Evolutionary conservation across 2,329 filamentous ascomycete genomes (phyloP), one percentile per base, ranked within the genome.

Genomic region (Hypomyces rosellus): DNA sequence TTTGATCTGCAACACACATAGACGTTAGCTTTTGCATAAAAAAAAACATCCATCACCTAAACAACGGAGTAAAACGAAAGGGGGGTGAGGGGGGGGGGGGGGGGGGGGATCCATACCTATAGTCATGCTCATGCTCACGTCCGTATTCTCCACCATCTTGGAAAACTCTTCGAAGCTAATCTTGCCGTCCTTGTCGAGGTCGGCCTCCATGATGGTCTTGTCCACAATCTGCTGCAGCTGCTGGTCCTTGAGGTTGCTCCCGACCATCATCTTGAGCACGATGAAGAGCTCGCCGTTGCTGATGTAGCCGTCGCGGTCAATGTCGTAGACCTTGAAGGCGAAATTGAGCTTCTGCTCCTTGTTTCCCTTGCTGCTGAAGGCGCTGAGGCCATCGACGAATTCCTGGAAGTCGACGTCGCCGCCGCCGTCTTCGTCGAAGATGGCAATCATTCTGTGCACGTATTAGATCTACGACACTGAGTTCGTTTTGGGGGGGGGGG

Each of bases 231-330:
- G 93, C 75, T 99, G 93, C 68, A 99, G 74, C 74, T 99, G 93
- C 73, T 96, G 89, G 70, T 99, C 93, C 79, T 99, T 99, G 65
- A 99, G 75, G 71, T 99, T 99, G 75, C 88, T 96, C 53, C 93
- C 93, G 46, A 99, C 93, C 93, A 99, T 99, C 93, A 99, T 99
- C 86, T 99, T 99, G 64, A 99, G 80, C 65, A 99, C 93, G 64
- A 99, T 97, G 71, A 97, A 99, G 46, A 99, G 81, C 76, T 99
- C 93, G 63, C 93, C 93, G 71, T 99, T 99, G 76, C 89, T 95
- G 66, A 99, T 99, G 74, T 88, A 99, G 20, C 93, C 93, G 70
- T 99, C 93, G 54, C 93, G 89, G 72, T 99, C 93, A 65, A 99
- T 97, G 69, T 99, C 93, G 77, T 99, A 99, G 54, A 99, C 93